Evolutionary conservation across 2,329 filamentous ascomycete genomes (phyloP), one percentile per base, ranked within the genome.

Genomic region (Grosmannia penicillata): DNA sequence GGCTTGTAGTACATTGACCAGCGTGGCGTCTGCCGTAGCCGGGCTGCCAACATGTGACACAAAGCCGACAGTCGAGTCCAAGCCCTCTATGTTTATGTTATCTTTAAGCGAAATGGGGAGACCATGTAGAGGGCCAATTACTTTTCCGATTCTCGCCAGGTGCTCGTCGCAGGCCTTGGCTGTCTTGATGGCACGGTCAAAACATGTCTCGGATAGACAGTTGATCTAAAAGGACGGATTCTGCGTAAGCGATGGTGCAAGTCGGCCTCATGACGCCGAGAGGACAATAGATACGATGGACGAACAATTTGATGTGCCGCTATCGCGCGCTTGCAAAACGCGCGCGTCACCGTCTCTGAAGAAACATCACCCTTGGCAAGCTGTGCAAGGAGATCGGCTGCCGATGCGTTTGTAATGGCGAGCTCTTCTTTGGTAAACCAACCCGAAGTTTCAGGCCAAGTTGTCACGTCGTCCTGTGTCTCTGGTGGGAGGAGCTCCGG

Each of bases 91-190:
- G 41, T 81, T 68, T 60, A 82, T 78, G 49, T 78, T 75, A 56
- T 84, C 79, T 49, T 85, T 85, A 33, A 85, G 63, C 0, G 75
- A 75, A 23, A 78, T 55, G 3, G 75, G 75, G 1, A 79, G 60
- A 42, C 52, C 80, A 53, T 84, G 79, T 2, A 85, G 62, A 2
- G 78, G 77, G 0, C 80, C 80, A 1, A 62, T 18, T 0, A 61
- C 55, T 27, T 67, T 56, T 9, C 67, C 63, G 1, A 64, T 66
- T 24, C 48, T 48, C n/a, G 56, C 54, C 2, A 72, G 46, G 42
- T 72, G 54, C n/a, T 58, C 56, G 47, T 79, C 75, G 2, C 68
- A 56, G 3, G 55, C 48, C 26, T 52, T 52, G 0, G 73, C 74
- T 2, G 57, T 62, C 2, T 51, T 42, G 3, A 77, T 48, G 5